phyloP scores from a whole-genome alignment of 768 basidiomycete species.

The Amanita polypyramis region DNA sequence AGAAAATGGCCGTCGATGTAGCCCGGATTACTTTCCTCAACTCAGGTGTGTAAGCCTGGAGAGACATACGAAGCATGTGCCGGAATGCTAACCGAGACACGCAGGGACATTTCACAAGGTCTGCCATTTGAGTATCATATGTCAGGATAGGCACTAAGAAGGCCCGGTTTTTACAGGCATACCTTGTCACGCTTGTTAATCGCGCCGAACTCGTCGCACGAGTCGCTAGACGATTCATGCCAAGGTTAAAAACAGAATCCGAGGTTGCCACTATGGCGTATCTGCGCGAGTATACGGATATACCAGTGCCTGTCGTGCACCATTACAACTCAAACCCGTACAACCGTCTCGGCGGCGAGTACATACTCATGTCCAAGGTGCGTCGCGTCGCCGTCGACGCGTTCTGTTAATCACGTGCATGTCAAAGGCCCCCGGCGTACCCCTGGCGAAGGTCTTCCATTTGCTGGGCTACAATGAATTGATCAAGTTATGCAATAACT shows the following conservation, averaged over 20 bases:
- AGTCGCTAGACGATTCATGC: conserved; percentile 80
- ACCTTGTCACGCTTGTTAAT: conserved; percentile 59
- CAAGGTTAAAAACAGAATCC: conserved; percentile 76
- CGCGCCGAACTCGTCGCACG: conserved; percentile 60
- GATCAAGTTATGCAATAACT: conserved; percentile 52
- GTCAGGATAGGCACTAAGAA: conserved; percentile 3
- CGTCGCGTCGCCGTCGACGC: conserved; percentile 12
- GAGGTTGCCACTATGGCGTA: conserved; percentile 83
- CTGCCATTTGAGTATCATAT: conserved; percentile 7
- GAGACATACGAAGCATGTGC: background rate
- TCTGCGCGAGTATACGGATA: conserved; percentile 54
- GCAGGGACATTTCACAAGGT: conserved; percentile 82
- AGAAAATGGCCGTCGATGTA: conserved; percentile 56
- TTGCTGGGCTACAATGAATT: conserved; percentile 57
- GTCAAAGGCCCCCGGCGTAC: conserved; percentile 59
- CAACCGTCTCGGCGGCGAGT: conserved; percentile 79
- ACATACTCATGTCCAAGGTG: conserved; percentile 82
- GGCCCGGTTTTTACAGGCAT: conserved; percentile 39
- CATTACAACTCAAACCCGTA: conserved; percentile 77
- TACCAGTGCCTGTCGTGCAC: conserved; percentile 70
- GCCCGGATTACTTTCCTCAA: conserved; percentile 65
- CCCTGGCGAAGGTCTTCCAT: conserved; percentile 62
- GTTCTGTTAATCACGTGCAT: conserved; percentile 7
- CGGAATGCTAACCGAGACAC: conserved; percentile 3
- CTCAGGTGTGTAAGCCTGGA: conserved; percentile 40